phyloP scores from a whole-genome alignment of 495 filamentous ascomycete species.

The Cercophora newfieldiana region DNA sequence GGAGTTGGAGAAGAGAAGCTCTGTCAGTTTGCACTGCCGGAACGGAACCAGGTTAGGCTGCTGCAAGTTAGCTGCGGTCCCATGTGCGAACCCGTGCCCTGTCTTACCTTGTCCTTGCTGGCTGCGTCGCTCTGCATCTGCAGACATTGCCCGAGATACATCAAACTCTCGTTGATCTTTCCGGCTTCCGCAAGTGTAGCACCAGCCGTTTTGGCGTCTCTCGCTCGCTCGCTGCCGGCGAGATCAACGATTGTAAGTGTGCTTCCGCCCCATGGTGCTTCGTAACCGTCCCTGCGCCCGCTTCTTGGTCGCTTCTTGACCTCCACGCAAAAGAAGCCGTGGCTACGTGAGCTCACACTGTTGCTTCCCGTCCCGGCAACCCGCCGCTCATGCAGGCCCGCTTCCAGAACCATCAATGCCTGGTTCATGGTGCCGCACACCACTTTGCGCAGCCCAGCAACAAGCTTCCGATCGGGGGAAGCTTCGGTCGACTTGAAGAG shows the following conservation, averaged over 20 bases:
- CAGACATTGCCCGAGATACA: constrained; percentile 96
- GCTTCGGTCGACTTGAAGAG: constrained; percentile 86
- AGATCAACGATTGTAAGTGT: constrained; percentile 89
- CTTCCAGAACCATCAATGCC: constrained; percentile 86
- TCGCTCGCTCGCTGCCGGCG: constrained; percentile 89
- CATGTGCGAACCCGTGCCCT: background rate
- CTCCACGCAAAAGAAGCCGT: constrained; percentile 96
- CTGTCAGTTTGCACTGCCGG: constrained; percentile 95
- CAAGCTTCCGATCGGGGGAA: constrained; percentile 83
- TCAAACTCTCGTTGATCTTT: constrained; percentile 95
- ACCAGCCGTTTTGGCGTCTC: constrained; percentile 90
- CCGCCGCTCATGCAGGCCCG: constrained; percentile 80
- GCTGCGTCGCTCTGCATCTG: constrained; percentile 88
- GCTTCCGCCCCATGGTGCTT: constrained; percentile 71
- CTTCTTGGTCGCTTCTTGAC: constrained; percentile 75
- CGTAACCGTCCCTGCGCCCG: constrained; percentile 39
- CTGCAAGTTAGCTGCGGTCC: constrained; percentile 25
- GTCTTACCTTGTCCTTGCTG: constrained; percentile 68
- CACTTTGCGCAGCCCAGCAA: constrained; percentile 87
- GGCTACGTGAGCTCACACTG: constrained; percentile 82
- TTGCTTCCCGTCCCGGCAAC: constrained; percentile 91
- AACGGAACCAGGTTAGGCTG: constrained; percentile 82
- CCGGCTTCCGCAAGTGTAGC: constrained; percentile 91
- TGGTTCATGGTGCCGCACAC: constrained; percentile 83
- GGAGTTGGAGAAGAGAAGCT: constrained; percentile 93